Base-by-base conservation (phyloP, 129 eudicot species). In the Artemisia annua region DNA sequence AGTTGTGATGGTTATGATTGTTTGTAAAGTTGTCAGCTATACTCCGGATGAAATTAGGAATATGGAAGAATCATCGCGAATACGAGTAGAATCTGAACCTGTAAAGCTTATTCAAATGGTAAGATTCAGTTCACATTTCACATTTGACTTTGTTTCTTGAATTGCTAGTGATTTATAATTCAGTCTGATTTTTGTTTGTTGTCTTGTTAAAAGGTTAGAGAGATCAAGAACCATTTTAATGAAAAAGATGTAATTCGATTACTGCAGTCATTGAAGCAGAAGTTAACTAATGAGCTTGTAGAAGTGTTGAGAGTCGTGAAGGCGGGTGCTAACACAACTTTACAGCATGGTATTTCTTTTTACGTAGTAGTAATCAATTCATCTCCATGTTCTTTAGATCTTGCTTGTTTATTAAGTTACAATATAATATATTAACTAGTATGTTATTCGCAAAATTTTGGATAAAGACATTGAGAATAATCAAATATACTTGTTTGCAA, bases 51-150 rank as follows among this genome's bases (percentile, higher is more conserved):
- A 91, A 75, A 80, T 86, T 56, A 85, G 70, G 78, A 89, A 67
- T 65, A 91, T 88, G 96, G 93, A 91, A 82, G 97, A 91, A 57
- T 84, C 96, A 7, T 75, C 79, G 67, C 72, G 66, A 71, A 85
- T 91, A 65, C 78, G 96, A 56, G 85, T 76, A 77, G 91, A 79
- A 70, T 75, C 89, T 70, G 84, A 88, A 77, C 97, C 97, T 24
- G 49, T 65, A 28, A 85, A 91, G 62, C 96, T 91, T 68, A 83
- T 91, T 59, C 71, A 81, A 77, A 70, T 89, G 87, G 97, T 91
- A 74, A 86, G 87, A 49, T 63, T 35, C 17, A 3, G 9, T 39
- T 7, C 46, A 39, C 57, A 11, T 52, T 20, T 6, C n/a, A n/a
- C n/a, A n/a, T n/a, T 48, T 52, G 59, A 39, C 35, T 69, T 69